Evolutionary conservation across 2,329 filamentous ascomycete species (phyloP).

Genomic region (Aspergillus unguis): DNA sequence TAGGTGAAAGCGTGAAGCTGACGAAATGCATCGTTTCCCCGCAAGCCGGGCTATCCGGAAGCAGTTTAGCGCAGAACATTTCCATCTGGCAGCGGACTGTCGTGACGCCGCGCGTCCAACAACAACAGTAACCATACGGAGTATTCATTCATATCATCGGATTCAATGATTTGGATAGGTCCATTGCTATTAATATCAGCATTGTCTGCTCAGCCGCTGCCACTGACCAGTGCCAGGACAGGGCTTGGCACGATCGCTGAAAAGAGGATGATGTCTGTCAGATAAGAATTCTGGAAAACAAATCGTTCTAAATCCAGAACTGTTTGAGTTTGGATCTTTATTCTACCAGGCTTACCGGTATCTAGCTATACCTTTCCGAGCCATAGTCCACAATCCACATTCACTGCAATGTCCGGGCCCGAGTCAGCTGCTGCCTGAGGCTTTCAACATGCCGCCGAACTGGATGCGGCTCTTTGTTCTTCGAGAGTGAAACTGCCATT

Average conservation of each 20-base stretch:
- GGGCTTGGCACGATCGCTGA: no score
- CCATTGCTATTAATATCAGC: no score
- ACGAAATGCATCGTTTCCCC: constrained; percentile 11
- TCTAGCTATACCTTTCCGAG: neutral
- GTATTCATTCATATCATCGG: neutral
- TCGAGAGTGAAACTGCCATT: neutral
- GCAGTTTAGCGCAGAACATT: neutral
- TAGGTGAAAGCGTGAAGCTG: neutral
- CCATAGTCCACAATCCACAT: no score
- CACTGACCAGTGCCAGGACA: no score
- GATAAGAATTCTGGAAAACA: no score
- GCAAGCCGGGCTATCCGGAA: constrained; percentile 3
- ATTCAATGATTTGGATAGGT: no score
- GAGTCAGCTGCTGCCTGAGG: neutral
- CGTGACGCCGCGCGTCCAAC: neutral
- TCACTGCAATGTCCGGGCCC: no score
- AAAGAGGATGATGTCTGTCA: no score
- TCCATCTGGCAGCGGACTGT: neutral
- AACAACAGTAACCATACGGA: neutral
- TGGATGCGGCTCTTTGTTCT: neutral
- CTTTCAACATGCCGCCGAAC: neutral
- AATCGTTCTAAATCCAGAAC: neutral
- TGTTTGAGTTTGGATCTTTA: neutral
- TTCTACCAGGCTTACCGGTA: neutral
- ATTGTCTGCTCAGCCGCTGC: no score